Evolutionary conservation across 1,284 basidiomycete genomes (phyloP).

Genomic region (Austroboletus novae-zelandiae): DNA sequence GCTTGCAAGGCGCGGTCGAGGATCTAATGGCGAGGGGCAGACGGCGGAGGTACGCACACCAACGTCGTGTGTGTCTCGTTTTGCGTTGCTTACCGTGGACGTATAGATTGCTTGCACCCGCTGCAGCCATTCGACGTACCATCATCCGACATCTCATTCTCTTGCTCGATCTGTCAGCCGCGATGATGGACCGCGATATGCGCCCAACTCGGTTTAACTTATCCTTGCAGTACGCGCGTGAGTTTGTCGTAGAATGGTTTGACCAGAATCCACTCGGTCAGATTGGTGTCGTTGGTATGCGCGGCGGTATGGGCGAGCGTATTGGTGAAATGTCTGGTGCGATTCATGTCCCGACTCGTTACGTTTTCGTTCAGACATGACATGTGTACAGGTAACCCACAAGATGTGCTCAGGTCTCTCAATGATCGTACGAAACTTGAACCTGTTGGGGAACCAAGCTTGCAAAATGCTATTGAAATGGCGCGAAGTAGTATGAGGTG

Average conservation of each 20-base stretch:
- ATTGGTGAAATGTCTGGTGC: slow-evolving; percentile 87
- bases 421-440: slow-evolving; percentile 87
- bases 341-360: slow-evolving; percentile 18
- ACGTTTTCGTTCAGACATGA: slow-evolving; percentile 1
- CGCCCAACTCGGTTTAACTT: slow-evolving; percentile 91
- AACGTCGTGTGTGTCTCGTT: neutral
- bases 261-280: slow-evolving; percentile 99
- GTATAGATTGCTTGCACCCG: slow-evolving; percentile 71
- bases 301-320: slow-evolving; percentile 84
- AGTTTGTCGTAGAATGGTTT: slow-evolving; percentile 96
- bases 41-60: slow-evolving; percentile 65
- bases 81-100: slow-evolving; percentile 5
- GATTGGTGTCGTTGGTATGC: slow-evolving; percentile 89
- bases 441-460: slow-evolving; percentile 88
- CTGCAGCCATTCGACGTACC: slow-evolving; percentile 85
- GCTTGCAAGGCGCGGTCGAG: slow-evolving; percentile 86
- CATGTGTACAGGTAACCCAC: slow-evolving; percentile 75
- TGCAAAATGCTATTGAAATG: slow-evolving; percentile 98
- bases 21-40: slow-evolving; percentile 84
- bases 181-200: slow-evolving; percentile 96
- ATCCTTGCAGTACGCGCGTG: slow-evolving; percentile 83
- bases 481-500: slow-evolving; percentile 88
- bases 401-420: slow-evolving; percentile 86
- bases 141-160: slow-evolving; percentile 96
- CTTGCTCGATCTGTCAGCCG: slow-evolving; percentile 84